Base-by-base conservation (phyloP, 768 basidiomycete genomes). In the Guyanaporus albipodus region DNA sequence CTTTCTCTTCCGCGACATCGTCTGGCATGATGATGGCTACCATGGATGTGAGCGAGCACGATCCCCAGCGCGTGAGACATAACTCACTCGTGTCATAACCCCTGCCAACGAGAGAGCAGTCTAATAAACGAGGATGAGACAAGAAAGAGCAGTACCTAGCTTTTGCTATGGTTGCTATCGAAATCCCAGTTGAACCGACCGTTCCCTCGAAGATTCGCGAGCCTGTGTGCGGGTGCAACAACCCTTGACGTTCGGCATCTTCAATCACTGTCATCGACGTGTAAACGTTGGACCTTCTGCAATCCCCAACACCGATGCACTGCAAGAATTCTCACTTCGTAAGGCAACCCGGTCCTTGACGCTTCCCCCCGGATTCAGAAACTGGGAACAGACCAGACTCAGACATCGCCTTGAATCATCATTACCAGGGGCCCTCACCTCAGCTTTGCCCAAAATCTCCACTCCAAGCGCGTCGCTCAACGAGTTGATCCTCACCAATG, bases 321-420 rank as follows among this genome's bases (percentile, higher is more conserved):
- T n/a, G 11, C 4, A 8, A n/a, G 6, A 0, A 8, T 15, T 55
- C 80, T 49, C 59, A 96, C 94, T 91, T 65, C 83, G 79, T 49
- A 97, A 65, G 0, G 94, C 95, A n/a, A 98, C 95, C 24, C 96
- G 81, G 66, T 99, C 96, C 66, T 99, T 99, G 40, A 97, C 88
- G 44, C 94, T 97, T 32, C 96, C 96, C 21, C 95, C 95, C 1
- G 96, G 95, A 67, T 99, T 99, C 49, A 98, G 63, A 62, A 85
- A 99, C 91, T 98, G 56, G 9, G 34, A 17, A 33, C 22, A 12
- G 82, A 92, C 84, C 91, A 54, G 8, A 42, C 10, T 49, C 26
- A 21, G 35, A 17, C 33, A 22, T 11, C 15, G 2, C 19, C 12
- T 34, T 35, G 2, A 6, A 15, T 21, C 5, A 32, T 33, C 12